Conservation (phyloP, 257 asterid genomes). For the Gentiana straminea region DNA sequence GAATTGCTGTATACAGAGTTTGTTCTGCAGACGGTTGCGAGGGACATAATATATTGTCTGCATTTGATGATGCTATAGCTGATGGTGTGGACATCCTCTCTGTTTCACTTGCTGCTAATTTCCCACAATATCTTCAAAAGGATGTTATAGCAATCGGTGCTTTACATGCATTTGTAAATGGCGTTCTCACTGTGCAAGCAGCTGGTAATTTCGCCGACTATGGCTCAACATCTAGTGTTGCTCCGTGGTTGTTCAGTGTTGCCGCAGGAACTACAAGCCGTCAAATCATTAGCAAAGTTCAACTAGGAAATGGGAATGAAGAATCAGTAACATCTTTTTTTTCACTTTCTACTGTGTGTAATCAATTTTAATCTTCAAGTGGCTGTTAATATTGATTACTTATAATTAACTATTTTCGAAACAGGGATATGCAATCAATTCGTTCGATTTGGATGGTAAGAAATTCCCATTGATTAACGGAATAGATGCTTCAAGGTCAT, state of each 20-base stretch:
- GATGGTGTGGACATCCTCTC: slow-evolving; percentile 38
- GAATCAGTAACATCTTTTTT: slow-evolving; percentile 11
- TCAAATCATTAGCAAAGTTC: slow-evolving; percentile 21
- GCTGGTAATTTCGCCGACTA: slow-evolving; percentile 25
- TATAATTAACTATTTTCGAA: too few species aligned
- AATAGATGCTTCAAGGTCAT: not conserved
- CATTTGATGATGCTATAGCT: slow-evolving; percentile 42
- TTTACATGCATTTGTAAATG: slow-evolving; percentile 22
- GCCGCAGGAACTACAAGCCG: slow-evolving; percentile 32
- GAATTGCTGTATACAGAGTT: slow-evolving; percentile 25
- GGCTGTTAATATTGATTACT: too few species aligned
- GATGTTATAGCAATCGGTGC: slow-evolving; percentile 31
- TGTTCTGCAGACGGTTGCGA: not conserved
- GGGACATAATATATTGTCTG: slow-evolving; percentile 14
- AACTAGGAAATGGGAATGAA: slow-evolving; percentile 30
- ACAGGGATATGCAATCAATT: slow-evolving; percentile 25
- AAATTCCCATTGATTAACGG: slow-evolving; percentile 15
- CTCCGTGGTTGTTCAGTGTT: slow-evolving; percentile 36
- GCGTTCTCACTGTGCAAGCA: slow-evolving; percentile 26
- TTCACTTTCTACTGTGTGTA: too few species aligned
- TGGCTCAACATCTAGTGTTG: slow-evolving; percentile 10
- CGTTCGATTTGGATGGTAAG: slow-evolving; percentile 11
- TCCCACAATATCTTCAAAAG: not conserved
- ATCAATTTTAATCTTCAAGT: too few species aligned
- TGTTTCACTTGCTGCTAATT: slow-evolving; percentile 12